A percentile compares a stretch with the other conserved stretches of the same genome.
These are phyloP conservation scores for Phylloporus rhodoxanthus DNA, from an alignment of 768 basidiomycete species.

Conservation along the genomic window DNA sequence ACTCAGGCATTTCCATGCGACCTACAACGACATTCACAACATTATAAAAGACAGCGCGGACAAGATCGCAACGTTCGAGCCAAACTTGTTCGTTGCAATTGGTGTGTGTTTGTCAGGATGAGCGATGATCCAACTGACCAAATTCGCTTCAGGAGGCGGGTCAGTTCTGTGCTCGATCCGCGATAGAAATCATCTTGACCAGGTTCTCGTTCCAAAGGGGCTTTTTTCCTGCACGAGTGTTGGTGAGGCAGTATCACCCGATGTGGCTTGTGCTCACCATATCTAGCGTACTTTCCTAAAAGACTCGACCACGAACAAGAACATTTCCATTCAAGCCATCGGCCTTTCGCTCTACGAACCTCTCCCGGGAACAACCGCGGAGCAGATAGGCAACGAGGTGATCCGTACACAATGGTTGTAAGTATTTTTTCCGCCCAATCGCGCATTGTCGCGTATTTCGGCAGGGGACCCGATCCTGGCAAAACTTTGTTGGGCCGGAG, in stretches of 20 bases:
- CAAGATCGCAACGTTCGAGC: conserved; percentile 77
- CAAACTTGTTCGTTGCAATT: conserved; percentile 82
- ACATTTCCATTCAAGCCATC: conserved; percentile 92
- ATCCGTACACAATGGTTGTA: conserved; percentile 96
- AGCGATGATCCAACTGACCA: background rate
- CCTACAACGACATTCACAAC: conserved; percentile 92
- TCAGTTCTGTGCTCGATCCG: conserved; percentile 37
- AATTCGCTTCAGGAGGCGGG: conserved; percentile 63
- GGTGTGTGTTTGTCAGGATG: conserved; percentile 39
- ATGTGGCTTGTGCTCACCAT: background rate
- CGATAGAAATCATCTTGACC: conserved; percentile 10
- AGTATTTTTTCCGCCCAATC: conserved; percentile 25
- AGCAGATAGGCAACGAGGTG: conserved; percentile 78
- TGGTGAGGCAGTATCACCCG: conserved; percentile 40
- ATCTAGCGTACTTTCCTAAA: conserved; percentile 79
- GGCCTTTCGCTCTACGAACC: conserved; percentile 94
- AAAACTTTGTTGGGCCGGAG: conserved; percentile 72
- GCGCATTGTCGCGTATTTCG: background rate
- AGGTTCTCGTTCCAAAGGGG: conserved; percentile 47
- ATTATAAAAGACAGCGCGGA: conserved; percentile 64
- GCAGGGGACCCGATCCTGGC: conserved; percentile 58
- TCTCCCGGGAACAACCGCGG: conserved; percentile 64
- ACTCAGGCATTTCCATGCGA: conserved; percentile 61
- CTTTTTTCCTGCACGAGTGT: conserved; percentile 92
- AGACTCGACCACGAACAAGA: conserved; percentile 58